Evolutionary conservation across 345 rosid genomes (phyloP), one percentile per base, ranked within the genome.

Genomic region (Raphanus sativus): DNA sequence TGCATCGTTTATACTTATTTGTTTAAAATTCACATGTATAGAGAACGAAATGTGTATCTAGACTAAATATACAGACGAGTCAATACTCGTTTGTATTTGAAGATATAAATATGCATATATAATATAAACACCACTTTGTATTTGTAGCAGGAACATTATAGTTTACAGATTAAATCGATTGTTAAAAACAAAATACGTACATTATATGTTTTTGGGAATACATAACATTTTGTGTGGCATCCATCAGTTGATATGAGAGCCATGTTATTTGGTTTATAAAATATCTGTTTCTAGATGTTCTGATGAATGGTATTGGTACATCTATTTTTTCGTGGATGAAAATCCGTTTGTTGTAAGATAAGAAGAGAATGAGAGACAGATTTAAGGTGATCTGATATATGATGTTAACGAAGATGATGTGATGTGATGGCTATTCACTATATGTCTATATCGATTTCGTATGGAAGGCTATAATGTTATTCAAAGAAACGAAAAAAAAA

Each of bases 31-130:
- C 48, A 32, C 59, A 17, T 67, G 17, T 33, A 65, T 11, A 61
- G 52, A 50, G 8, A 61, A 68, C 61, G 71, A 69, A 69, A 58
- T 79, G 67, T 74, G 79, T 62, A 79, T 74, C 66, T 54, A 73
- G 78, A 79, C 82, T 40, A 68, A 33, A 64, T 30, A 74, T 32
- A 74, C 50, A 71, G 32, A 74, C 24, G 16, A 42, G 12, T 29
- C 71, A 74, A 40, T 74, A 55, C 61, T 68, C 42, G 58, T 58
- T 42, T 62, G 13, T 40, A 24, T 5, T n/a, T 7, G 24, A 13
- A 32, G 24, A 38, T 15, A 1, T 38, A 32, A 21, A 48, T 5
- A 71, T 38, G 8, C 12, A 15, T 69, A 16, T 33, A 48, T 45
- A 29, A 30, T 28, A 29, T 59, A 42, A 45, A 33, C 16, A 77